Evolutionary conservation across 345 rosid genomes (phyloP).

Genomic region (Dipteronia sinensis): DNA sequence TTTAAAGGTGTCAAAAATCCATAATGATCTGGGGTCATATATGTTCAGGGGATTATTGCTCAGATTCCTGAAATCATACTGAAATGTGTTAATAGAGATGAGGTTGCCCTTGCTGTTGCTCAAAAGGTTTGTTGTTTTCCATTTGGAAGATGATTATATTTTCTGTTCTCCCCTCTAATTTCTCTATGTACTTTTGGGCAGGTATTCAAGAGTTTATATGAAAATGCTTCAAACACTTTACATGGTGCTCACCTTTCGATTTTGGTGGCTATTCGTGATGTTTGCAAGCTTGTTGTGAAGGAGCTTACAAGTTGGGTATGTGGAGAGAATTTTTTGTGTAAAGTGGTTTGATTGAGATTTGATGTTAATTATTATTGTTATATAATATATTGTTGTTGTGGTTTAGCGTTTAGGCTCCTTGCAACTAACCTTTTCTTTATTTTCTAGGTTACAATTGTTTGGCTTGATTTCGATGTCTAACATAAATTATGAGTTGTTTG

Average conservation of each 20-base stretch:
- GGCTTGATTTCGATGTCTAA: too few species aligned
- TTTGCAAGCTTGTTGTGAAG: slow-evolving; percentile 90
- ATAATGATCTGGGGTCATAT: background rate
- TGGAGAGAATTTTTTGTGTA: background rate
- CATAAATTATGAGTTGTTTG: too few species aligned
- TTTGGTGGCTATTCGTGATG: slow-evolving; percentile 89
- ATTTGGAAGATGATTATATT: background rate
- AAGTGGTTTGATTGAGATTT: too few species aligned
- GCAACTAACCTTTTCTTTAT: background rate
- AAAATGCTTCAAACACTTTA: slow-evolving; percentile 71
- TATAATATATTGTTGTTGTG: background rate
- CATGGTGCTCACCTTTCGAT: slow-evolving; percentile 80
- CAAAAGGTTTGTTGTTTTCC: slow-evolving; percentile 62
- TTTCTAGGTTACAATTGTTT: background rate
- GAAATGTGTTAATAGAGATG: slow-evolving; percentile 90
- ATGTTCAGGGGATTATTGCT: slow-evolving; percentile 65
- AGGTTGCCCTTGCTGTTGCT: slow-evolving; percentile 95
- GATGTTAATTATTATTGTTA: background rate
- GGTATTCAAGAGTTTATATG: slow-evolving; percentile 92
- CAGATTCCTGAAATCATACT: slow-evolving; percentile 97
- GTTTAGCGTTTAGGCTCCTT: background rate
- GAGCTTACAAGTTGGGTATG: slow-evolving; percentile 99
- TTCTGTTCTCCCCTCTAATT: background rate
- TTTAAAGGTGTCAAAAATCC: background rate
- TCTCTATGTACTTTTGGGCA: background rate